Evolutionary conservation across 768 basidiomycete species (phyloP).

Genomic region (Agrocybe chaxingu): DNA sequence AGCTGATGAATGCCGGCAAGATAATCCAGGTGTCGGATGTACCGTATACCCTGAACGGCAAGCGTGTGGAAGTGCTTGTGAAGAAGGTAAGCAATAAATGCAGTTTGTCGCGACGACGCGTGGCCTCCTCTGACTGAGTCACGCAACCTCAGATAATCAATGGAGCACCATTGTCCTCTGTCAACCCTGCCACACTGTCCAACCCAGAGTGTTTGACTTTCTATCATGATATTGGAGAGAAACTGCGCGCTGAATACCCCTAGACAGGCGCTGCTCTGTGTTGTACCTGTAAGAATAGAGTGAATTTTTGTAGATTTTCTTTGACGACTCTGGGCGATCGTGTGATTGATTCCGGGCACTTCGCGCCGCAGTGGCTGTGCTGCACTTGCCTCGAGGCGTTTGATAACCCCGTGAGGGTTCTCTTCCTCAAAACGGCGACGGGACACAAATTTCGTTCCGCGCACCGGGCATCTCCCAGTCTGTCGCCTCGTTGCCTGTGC

Average conservation of each 20-base stretch:
- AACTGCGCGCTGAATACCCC: slow-evolving; percentile 44
- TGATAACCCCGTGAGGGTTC: slow-evolving; percentile 17
- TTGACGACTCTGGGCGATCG: slow-evolving; percentile 5
- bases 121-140: slow-evolving; percentile 10
- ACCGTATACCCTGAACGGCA: slow-evolving; percentile 79
- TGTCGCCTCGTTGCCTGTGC: slow-evolving; percentile 19
- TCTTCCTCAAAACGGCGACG: slow-evolving; percentile 2
- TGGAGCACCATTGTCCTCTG: slow-evolving; percentile 62
- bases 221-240: slow-evolving; percentile 53
- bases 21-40: slow-evolving; percentile 69
- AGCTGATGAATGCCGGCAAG: slow-evolving; percentile 27
- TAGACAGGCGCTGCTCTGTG: slow-evolving; percentile 11
- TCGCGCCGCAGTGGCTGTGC: slow-evolving; percentile 22
- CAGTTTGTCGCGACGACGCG: slow-evolving; percentile 9
- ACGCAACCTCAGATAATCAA: slow-evolving; percentile 61
- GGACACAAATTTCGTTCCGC: slow-evolving; percentile 16
- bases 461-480: slow-evolving; percentile 11
- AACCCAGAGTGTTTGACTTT: slow-evolving; percentile 71
- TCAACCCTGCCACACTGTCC: slow-evolving; percentile 69
- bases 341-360: slow-evolving; percentile 10
- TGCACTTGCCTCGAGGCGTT: slow-evolving; percentile 26
- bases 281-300: slow-evolving; percentile 2
- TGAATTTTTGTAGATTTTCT: not conserved
- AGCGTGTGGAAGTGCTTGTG: slow-evolving; percentile 75
- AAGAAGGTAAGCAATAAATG: slow-evolving; percentile 51